Base-by-base conservation (phyloP, 192 early-diverging fungal species). In the Linderina pennispora region DNA sequence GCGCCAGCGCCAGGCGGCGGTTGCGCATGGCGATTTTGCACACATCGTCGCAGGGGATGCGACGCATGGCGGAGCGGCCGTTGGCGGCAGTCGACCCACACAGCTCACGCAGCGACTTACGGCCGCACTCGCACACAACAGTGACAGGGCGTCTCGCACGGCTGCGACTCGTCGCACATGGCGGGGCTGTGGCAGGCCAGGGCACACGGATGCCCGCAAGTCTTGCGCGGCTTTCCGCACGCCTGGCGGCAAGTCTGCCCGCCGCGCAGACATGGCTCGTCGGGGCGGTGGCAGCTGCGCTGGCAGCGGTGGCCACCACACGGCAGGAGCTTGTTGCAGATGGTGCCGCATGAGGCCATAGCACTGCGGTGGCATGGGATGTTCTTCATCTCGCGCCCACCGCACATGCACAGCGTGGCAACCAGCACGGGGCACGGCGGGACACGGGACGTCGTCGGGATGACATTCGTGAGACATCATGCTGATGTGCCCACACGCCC, bases 351-450 rank as follows among this genome's bases (percentile, higher is more conserved):
- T 17, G 74, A 67, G 6, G 84, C 81, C 1, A 50, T 49, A 8
- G 73, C 68, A 31, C 63, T 77, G 19, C 89, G 76, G 39, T 88
- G 87, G 55, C 94, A 97, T 4, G 89, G 84, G 3, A 93, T 70
- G 49, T 87, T 92, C 19, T 78, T 81, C 63, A 94, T 64, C 23
- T 70, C 72, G 14, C 76, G 72, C 47, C 82, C 87, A 26, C 90
- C 88, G 55, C 94, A 97, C 71, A 82, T 75, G 48, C 88, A 90
- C 45, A 40, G 50, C 25, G 83, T 74, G 7, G 77, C 60, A 0
- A 89, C 87, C 31, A 98, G 81, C 32, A 87, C 75, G 13, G 91
- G 72, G 65, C 95, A 98, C 17, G 92, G 92, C 8, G 95, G 91
- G 31, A n/a, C 95, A 98, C 2, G 89, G 76, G 39, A 81, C 83